These are phyloP conservation scores for Globisporangium cederbergense DNA, from an alignment of 352 stramenopile genomes.

Conservation along the genomic window DNA sequence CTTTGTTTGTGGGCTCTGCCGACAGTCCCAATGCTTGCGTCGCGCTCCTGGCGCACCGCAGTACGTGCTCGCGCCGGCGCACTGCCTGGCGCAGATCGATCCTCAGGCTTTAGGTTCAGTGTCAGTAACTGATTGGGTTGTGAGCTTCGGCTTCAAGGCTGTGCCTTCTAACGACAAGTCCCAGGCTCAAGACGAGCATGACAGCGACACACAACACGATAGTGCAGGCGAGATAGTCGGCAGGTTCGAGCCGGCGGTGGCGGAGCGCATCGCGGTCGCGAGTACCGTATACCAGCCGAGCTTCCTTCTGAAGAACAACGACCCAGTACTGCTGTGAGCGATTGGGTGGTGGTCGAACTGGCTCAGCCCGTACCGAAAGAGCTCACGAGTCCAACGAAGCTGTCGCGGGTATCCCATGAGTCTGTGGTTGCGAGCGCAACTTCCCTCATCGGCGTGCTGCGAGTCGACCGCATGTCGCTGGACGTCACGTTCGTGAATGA, in stretches of 20 bases:
- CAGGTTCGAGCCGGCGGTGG: background rate
- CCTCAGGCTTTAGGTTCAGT: too few species aligned
- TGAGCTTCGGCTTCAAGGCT: background rate
- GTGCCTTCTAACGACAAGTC: background rate
- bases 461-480: background rate
- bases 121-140: background rate
- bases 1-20: background rate
- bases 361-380: background rate
- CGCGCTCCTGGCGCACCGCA: background rate
- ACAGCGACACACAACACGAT: background rate
- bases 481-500: background rate
- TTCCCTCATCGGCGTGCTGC: background rate
- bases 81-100: background rate
- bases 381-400: background rate
- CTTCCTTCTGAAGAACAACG: background rate
- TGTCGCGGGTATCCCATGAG: background rate
- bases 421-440: background rate
- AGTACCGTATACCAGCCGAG: background rate
- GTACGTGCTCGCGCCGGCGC: background rate
- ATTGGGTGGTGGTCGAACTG: conserved; percentile 1
- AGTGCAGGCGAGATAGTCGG: background rate
- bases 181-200: background rate
- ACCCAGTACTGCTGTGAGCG: background rate
- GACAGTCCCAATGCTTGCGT: background rate
- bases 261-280: background rate